Evolutionary conservation across 2,329 filamentous ascomycete species (phyloP), one percentile per base, ranked within the genome.

Genomic region (Diaporthe velutina): DNA sequence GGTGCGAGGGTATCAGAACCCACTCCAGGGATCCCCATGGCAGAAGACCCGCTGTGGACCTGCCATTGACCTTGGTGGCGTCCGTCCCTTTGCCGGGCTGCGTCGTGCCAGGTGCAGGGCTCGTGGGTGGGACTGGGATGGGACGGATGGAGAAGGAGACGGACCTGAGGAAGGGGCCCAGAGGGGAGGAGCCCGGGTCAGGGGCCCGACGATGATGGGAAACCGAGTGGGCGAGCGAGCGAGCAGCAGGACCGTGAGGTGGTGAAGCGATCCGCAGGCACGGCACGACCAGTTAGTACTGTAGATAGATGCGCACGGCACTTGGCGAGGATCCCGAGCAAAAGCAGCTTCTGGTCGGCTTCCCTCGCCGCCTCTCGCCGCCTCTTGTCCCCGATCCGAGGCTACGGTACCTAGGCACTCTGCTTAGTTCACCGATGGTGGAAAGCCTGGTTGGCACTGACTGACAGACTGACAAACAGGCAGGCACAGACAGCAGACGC

Each of bases 81-180:
- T 71, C 71, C 61, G 64, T 68, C 64, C 64, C 64, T 68, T 64
- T 75, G 71, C 64, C 64, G 74, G 64, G 55, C 55, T 57, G 55
- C 45, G 66, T 73, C 35, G 67, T 54, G 52, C 52, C 70, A 71
- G 67, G 67, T 68, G 73, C 74, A 71, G 54, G 71, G 67, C 67
- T 74, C 72, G 71, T 74, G 72, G 57, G 74, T 74, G 74, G 72
- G 74, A 70, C 74, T 67, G 72, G 74, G 60, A 74, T 74, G 72
- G 57, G 45, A 71, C 42, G 50, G 68, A 48, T 35, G 67, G 58
- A 40, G 54, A 45, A 61, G 52, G 25, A 38, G 54, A 61, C 68
- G 42, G 57, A 61, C 40, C 61, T 52, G 55, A 50, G 54, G 55
- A 38, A 48, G 54, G 68, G 52, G 28, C n/a, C 38, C n/a, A 58